A percentile compares a stretch with the other conserved stretches of the same genome.
These are phyloP conservation scores for Chrysochromulina tobinii DNA, from an alignment of 78 protist genomes.

Conservation along the genomic window DNA sequence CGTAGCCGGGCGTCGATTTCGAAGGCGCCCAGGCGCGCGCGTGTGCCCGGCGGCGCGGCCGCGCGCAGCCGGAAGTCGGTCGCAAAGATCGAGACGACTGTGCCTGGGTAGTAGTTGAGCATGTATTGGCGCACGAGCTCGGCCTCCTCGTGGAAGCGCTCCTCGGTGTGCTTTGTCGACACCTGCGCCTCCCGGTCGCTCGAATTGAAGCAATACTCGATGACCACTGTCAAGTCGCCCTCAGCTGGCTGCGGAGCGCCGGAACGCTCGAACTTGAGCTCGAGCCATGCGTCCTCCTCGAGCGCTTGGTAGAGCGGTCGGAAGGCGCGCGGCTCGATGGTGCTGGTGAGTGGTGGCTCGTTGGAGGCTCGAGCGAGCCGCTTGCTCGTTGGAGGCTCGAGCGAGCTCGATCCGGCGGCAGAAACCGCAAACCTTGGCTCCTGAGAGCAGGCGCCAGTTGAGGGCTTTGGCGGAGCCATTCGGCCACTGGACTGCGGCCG, in stretches of 20 bases:
- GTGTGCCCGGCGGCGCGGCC: not conserved
- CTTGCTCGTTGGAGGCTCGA: too few relatives aligned
- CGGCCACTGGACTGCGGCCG: too few relatives aligned
- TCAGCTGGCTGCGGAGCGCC: not conserved
- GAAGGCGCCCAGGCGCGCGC: not conserved
- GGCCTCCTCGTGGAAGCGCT: conserved; percentile 1
- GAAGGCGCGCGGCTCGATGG: too few relatives aligned
- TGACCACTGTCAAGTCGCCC: not conserved
- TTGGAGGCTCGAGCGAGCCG: too few relatives aligned
- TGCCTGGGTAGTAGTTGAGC: not conserved
- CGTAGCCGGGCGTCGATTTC: not conserved
- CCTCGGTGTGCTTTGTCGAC: not conserved
- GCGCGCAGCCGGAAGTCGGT: not conserved
- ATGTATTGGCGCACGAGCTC: not conserved
- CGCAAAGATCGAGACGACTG: not conserved
- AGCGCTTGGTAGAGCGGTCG: not conserved
- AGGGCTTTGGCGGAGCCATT: too few relatives aligned
- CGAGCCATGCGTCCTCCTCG: not conserved
- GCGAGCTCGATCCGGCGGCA: too few relatives aligned
- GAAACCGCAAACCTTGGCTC: too few relatives aligned
- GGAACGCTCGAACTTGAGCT: not conserved
- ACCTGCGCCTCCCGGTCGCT: not conserved
- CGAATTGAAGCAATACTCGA: not conserved
- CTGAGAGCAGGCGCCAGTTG: too few relatives aligned
- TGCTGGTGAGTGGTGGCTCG: too few relatives aligned